Percentiles rank a stretch among this genome's conserved stretches.
These are phyloP conservation scores for Tardiomyces digboiensis DNA, from an alignment of 1,139 yeast genomes.

Conservation along the genomic window DNA sequence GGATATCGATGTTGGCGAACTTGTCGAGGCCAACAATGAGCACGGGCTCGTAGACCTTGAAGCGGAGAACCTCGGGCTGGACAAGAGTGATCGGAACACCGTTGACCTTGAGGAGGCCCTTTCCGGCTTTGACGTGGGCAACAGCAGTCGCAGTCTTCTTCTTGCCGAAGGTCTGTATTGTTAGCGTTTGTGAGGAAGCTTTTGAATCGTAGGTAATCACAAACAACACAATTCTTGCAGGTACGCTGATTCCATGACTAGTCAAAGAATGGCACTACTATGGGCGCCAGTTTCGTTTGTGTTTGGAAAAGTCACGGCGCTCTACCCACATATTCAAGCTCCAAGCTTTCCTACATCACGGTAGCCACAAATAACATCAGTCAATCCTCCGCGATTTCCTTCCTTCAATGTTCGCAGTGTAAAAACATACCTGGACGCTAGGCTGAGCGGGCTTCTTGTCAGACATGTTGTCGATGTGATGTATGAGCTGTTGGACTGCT, in stretches of 20 bases:
- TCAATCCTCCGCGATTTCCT: too few relatives aligned
- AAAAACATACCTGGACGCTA: slow-evolving; percentile 24
- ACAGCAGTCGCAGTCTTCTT: slow-evolving; percentile 99
- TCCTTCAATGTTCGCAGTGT: too few relatives aligned
- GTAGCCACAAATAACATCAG: too few relatives aligned
- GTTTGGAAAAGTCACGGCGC: too few relatives aligned
- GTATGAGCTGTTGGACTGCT: slow-evolving; percentile 2
- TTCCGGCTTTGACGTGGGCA: slow-evolving; percentile 99
- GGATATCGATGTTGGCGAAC: slow-evolving; percentile 96
- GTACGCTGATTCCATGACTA: too few relatives aligned
- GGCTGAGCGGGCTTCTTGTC: slow-evolving; percentile 16
- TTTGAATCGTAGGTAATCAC: background rate
- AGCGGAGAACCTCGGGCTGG: slow-evolving; percentile 98
- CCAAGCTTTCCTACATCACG: too few relatives aligned
- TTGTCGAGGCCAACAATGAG: slow-evolving; percentile 98
- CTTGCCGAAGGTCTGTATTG: slow-evolving; percentile 90
- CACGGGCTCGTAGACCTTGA: slow-evolving; percentile 99
- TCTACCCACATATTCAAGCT: too few relatives aligned
- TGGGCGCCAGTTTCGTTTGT: too few relatives aligned
- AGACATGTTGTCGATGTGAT: slow-evolving; percentile 7
- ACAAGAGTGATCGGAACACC: slow-evolving; percentile 99
- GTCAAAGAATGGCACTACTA: too few relatives aligned
- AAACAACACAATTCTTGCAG: too few relatives aligned
- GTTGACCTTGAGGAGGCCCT: slow-evolving; percentile 98
- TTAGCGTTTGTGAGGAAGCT: slow-evolving; percentile 4